Conservation (phyloP, 176 grass and related monocot species). For the Pharus latifolius region DNA sequence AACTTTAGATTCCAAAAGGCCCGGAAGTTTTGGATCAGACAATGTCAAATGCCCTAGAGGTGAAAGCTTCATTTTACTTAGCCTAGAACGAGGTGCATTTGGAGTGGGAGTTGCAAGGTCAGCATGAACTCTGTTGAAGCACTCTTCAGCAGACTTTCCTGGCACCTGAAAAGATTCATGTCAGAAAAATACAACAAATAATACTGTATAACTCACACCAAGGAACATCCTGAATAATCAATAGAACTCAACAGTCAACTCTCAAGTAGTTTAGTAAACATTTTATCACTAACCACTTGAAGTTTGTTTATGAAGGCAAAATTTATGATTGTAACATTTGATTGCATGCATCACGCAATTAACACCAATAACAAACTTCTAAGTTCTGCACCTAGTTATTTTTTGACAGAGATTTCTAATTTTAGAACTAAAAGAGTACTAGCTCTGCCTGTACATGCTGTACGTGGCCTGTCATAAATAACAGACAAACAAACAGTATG, state of each 20-base stretch:
- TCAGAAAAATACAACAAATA: not conserved
- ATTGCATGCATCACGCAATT: not conserved
- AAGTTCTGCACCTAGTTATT: not conserved
- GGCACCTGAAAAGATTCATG: conserved; percentile 49
- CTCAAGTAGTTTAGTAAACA: not conserved
- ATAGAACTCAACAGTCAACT: not conserved
- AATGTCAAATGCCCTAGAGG: conserved; percentile 50
- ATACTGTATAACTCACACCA: not conserved
- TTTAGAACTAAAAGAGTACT: not conserved
- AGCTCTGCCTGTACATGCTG: not conserved
- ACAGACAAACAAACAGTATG: not conserved
- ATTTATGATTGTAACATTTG: not conserved
- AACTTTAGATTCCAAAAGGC: conserved; percentile 17
- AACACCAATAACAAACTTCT: not conserved
- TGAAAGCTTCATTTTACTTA: conserved; percentile 38
- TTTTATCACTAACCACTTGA: no score
- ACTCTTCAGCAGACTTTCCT: conserved; percentile 68
- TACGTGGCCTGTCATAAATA: not conserved
- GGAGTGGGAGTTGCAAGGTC: conserved; percentile 62
- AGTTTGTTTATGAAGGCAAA: no score
- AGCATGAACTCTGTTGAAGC: conserved; percentile 69
- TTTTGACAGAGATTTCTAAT: not conserved
- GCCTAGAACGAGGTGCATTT: conserved; percentile 42
- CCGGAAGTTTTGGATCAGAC: conserved; percentile 36
- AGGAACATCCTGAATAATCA: conserved; percentile 5